phyloP scores from a whole-genome alignment of 108 stramenopile genomes.

The Pseudonitzschia delicatissima region DNA sequence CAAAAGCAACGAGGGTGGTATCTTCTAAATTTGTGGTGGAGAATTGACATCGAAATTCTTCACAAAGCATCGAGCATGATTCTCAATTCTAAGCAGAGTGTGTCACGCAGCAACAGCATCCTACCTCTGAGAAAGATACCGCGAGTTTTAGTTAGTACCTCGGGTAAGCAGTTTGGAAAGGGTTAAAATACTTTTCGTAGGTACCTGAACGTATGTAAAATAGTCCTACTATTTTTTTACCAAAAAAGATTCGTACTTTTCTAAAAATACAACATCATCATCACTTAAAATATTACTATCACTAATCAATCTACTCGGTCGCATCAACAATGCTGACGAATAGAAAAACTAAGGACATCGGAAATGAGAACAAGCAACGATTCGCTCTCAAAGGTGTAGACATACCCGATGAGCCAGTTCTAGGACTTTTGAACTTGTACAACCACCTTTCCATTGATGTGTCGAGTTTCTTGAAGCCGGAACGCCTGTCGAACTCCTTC shows the following conservation, averaged over 20 bases:
- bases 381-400: not conserved
- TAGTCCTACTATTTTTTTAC: not conserved
- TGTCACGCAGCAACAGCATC: no score
- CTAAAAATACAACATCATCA: not conserved
- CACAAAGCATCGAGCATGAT: no score
- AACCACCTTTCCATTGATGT: constrained; percentile 69
- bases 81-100: no score
- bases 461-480: constrained; percentile 41
- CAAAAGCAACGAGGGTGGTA: not conserved
- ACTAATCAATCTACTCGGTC: not conserved
- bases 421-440: constrained; percentile 23
- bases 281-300: not conserved
- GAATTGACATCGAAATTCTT: not conserved
- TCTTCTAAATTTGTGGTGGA: not conserved
- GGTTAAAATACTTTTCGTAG: no score
- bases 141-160: no score
- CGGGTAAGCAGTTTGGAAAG: no score
- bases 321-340: not conserved
- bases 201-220: not conserved
- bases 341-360: not conserved
- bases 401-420: not conserved
- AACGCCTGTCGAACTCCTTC: constrained; percentile 70
- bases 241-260: not conserved
- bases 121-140: no score
- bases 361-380: not conserved